These are phyloP conservation scores for Crataegus laevigata DNA, from an alignment of 306 rosid genomes.

Conservation along the genomic window DNA sequence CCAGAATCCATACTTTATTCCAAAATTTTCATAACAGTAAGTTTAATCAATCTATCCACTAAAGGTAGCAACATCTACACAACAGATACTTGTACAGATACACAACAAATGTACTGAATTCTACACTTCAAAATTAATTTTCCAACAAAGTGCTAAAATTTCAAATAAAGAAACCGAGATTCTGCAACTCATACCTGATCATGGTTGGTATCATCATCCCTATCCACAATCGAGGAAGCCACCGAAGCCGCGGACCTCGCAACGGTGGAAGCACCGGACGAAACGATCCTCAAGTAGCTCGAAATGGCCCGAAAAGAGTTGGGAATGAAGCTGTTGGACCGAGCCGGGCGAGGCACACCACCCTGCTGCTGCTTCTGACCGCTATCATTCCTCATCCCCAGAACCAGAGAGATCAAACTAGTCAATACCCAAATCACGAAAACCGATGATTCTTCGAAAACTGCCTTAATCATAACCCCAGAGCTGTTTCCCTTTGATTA, in stretches of 20 bases:
- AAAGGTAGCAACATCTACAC: background rate
- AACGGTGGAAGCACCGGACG: slow-evolving; percentile 91
- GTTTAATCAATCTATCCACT: background rate
- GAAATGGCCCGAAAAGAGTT: slow-evolving; percentile 80
- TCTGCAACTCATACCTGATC: slow-evolving; percentile 58
- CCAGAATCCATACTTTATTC: background rate
- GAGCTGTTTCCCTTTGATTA: slow-evolving; percentile 36
- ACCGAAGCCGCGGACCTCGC: slow-evolving; percentile 91
- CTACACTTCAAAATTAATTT: slow-evolving; percentile 4
- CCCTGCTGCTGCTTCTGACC: slow-evolving; percentile 67
- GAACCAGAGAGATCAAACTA: slow-evolving; percentile 36
- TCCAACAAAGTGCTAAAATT: background rate
- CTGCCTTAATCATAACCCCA: slow-evolving; percentile 63
- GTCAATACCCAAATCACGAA: slow-evolving; percentile 35
- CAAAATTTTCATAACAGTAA: background rate
- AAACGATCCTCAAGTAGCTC: slow-evolving; percentile 74
- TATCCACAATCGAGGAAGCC: slow-evolving; percentile 82
- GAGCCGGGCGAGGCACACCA: slow-evolving; percentile 39
- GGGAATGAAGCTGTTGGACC: slow-evolving; percentile 65
- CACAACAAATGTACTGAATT: slow-evolving; percentile 15
- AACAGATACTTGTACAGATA: background rate
- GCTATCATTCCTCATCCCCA: slow-evolving; percentile 92
- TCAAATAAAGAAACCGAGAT: background rate
- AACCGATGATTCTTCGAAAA: slow-evolving; percentile 42
- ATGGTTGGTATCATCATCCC: slow-evolving; percentile 57